Evolutionary conservation across 1,139 yeast genomes (phyloP), one percentile per base, ranked within the genome.

Genomic region (Meyerozyma athensensis): DNA sequence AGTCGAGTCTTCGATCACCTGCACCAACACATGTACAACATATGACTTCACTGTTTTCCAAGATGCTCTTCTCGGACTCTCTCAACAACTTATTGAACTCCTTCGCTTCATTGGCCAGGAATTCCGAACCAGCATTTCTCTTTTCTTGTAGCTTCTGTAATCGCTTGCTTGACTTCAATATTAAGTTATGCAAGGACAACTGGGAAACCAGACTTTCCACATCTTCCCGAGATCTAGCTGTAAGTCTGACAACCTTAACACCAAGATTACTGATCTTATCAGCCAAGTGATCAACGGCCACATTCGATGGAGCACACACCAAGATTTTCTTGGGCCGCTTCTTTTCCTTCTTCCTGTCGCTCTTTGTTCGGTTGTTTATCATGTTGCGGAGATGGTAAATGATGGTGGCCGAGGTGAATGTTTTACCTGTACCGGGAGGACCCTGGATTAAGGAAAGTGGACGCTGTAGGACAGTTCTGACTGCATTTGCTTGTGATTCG

Each of bases 361-460:
- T 16, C 17, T 19, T 22, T 13, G 18, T 4, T 12, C 22, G 13
- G 6, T 8, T 21, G 47, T 77, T 77, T 14, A 24, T 24, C 44
- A 81, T 54, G 41, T 76, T 75, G 3, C 79, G 71, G 43, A 89
- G 63, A 52, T 87, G 96, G 52, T 85, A 84, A 19, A 89, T 77
- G 45, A 90, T 86, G 0, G 96, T 82, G 3, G 96, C 94, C 0
- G 96, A 86, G 0, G 96, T 89, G 10, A 87, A 95, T 1, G 97
- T 90, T 57, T 90, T 90, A 56, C 97, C 97, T 0, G 97, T 90
- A 43, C 96, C 96, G 2, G 97, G 97, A n/a, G 97, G 97, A 14
- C 97, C 97, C 59, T 90, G 97, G 47, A 90, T 89, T 50, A 90
- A 71, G 6, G 95, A 79, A 33, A 90, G 67, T 2, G 96, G 96